These are phyloP conservation scores for Ogataea methylovora DNA, from an alignment of 805 yeast species.

Conservation along the genomic window DNA sequence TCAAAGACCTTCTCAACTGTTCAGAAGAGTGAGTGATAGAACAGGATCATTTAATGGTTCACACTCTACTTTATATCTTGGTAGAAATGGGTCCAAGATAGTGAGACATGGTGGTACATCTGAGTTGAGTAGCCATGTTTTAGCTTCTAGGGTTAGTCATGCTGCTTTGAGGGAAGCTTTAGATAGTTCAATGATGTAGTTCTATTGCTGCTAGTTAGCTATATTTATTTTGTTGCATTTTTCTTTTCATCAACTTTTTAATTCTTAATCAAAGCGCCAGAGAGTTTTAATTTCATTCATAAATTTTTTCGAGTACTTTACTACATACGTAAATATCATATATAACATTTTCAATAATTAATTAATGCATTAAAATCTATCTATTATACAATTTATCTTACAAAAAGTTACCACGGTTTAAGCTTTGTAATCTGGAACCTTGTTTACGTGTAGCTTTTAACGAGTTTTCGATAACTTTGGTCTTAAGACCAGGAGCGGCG, in stretches of 20 bases:
- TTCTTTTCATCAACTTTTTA: not conserved
- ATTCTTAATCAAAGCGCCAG: no score
- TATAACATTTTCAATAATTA: no score
- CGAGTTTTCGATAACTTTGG: conserved; percentile 7
- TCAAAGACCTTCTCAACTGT: no score
- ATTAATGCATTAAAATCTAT: no score
- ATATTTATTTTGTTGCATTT: not conserved
- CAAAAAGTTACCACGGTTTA: not conserved
- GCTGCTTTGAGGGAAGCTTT: conserved; percentile 42
- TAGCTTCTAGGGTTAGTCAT: conserved; percentile 36
- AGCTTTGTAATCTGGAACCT: not conserved
- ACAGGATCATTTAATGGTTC: conserved; percentile 23
- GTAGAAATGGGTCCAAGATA: conserved; percentile 32
- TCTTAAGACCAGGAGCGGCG: not conserved
- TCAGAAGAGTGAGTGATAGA: no score
- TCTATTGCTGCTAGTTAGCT: not conserved
- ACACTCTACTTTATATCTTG: conserved; percentile 33
- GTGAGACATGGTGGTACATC: conserved; percentile 38
- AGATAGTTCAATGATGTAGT: conserved; percentile 12
- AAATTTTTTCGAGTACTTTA: no score
- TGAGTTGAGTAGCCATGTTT: conserved; percentile 26
- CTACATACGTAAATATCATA: no score
- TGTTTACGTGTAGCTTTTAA: conserved; percentile 8
- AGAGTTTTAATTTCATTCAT: no score
- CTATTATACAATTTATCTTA: no score